Base-by-base conservation (phyloP, 305 asterid genomes). In the Euphrasia arctica region DNA sequence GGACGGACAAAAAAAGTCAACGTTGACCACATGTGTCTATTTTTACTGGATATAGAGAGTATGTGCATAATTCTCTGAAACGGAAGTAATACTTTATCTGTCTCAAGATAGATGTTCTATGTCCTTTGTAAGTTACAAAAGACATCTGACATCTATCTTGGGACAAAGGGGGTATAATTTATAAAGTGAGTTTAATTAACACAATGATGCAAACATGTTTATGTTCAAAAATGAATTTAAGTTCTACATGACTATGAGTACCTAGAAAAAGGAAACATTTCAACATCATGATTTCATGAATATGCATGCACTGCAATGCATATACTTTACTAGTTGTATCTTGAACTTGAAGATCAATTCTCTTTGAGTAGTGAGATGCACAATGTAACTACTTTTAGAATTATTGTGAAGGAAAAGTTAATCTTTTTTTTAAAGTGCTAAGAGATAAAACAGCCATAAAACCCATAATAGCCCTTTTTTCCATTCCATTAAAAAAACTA, bases 341-440 rank as follows among this genome's bases (percentile, higher is more conserved):
- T 68, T 73, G 69, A 70, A 72, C 68, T 56, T 39, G 43, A 39
- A 39, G 43, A 39, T 70, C 31, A 51, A 67, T 64, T 67, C 55
- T 68, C 67, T 51, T 62, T 34, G 62, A 28, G 52, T 52, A 15
- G 22, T 47, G 48, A 55, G 58, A 76, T 57, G 64, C 29, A 61
- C 5, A 49, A 39, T 60, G 62, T 54, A 68, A 69, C 64, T 43
- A 49, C 87, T 73, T 79, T 73, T 63, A 68, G 74, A 75, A 79
- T 84, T 80, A 84, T 87, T 79, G 85, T 65, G 68, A 63, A 18
- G 70, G 49, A 78, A 79, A 85, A 80, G 45, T 70, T 50, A 71
- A 63, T 60, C 68, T 61, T 80, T 69, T 77, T 77, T 74, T 64
- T 62, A 22, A 65, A 80, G 82, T 73, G 75, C 70, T 60, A 58